Percentiles rank a stretch among this genome's conserved stretches.
Evolutionary conservation across 495 filamentous ascomycete species (phyloP).

Genomic region (Trichoderma reesei): DNA sequence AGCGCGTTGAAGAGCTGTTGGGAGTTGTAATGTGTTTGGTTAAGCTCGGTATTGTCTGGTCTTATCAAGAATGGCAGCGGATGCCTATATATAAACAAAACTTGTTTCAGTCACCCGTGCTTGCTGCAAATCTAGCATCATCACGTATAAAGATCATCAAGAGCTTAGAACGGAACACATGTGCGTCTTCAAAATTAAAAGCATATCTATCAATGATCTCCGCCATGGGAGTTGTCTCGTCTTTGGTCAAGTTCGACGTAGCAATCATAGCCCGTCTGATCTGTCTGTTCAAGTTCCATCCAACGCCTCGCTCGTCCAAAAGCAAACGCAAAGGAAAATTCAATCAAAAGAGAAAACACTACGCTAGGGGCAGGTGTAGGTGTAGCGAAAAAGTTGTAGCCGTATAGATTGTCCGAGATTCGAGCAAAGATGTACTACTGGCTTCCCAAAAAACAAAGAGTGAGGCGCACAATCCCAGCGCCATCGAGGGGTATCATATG

Average conservation of each 20-base stretch:
- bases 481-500: neutral
- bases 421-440: no score
- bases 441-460: neutral
- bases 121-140: neutral
- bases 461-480: neutral
- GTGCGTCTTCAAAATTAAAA: neutral
- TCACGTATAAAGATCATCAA: neutral
- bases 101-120: neutral
- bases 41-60: no score
- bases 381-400: neutral
- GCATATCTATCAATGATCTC: neutral
- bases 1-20: neutral
- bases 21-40: no score
- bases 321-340: neutral
- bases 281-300: neutral
- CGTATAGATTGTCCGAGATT: no score
- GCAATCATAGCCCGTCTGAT: neutral
- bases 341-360: neutral
- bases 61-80: neutral
- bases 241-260: neutral
- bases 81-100: neutral
- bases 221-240: neutral
- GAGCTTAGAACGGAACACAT: neutral
- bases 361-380: neutral
- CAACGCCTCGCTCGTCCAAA: slow-evolving; percentile 5